Evolutionary conservation across 352 stramenopile genomes (phyloP).

Genomic region (Phytophthora palmivora): DNA sequence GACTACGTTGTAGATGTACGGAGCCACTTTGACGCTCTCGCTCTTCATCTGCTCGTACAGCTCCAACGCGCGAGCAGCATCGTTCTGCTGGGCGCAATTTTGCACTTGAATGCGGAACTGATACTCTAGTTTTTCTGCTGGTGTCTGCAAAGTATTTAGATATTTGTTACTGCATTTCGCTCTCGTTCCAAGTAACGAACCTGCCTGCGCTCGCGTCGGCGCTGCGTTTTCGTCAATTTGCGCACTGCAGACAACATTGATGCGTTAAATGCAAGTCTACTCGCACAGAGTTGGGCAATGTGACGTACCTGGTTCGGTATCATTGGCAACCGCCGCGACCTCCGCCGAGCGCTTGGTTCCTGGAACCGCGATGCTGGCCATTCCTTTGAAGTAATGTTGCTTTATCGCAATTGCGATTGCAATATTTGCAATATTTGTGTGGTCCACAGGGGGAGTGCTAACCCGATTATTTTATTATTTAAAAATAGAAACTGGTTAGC

Average conservation of each 20-base stretch:
- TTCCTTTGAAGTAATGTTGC: conserved; percentile 32
- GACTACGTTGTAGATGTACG: conserved; percentile 68
- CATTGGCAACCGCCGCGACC: conserved; percentile 12
- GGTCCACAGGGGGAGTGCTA: too few relatives aligned
- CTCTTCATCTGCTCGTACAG: conserved; percentile 65
- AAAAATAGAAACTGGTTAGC: too few relatives aligned
- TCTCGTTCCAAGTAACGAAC: conserved; percentile 27
- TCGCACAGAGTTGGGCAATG: background rate
- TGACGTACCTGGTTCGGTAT: conserved; percentile 22
- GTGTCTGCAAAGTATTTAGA: conserved; percentile 39
- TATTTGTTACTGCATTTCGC: background rate
- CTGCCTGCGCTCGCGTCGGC: conserved; percentile 58
- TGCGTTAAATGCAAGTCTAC: background rate
- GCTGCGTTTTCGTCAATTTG: conserved; percentile 49
- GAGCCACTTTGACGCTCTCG: conserved; percentile 34
- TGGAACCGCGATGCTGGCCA: conserved; percentile 36
- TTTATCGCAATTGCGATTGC: too few relatives aligned
- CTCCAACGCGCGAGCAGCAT: conserved; percentile 49
- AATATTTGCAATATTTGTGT: too few relatives aligned
- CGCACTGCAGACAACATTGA: conserved; percentile 5
- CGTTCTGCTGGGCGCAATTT: conserved; percentile 44
- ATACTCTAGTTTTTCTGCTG: conserved; percentile 43
- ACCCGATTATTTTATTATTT: too few relatives aligned
- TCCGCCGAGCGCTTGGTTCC: conserved; percentile 40
- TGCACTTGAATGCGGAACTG: conserved; percentile 56